Base-by-base conservation (phyloP, 2,329 filamentous ascomycete species). In the Microascus cirrosus region DNA sequence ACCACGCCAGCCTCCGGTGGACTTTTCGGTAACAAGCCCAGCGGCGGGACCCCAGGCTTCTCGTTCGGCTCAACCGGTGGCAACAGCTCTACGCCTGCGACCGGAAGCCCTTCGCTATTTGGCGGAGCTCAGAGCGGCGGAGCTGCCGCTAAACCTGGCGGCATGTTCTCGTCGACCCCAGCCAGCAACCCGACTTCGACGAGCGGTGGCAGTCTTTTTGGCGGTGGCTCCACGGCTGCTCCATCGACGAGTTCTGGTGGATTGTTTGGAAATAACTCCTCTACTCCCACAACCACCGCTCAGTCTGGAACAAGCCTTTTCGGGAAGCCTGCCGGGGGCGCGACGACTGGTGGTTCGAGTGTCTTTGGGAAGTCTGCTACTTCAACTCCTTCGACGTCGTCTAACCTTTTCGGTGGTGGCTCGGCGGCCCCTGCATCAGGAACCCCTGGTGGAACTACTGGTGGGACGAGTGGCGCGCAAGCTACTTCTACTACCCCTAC, bases 61-160 rank as follows among this genome's bases (percentile, higher is more conserved):
- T 71, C 72, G 11, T 80, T 80, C 60, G 71, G 71, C 34, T 64
- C 25, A 65, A 64, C 48, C 61, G 62, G 36, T 60, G 63, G 80
- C 39, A 79, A 45, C 8, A 45, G 15, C 15, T 18, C 39, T n/a
- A 3, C 80, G 18, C 79, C 79, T 24, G 80, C 80, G 39, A 74
- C 76, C n/a, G 63, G 66, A 13, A 35, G 58, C 63, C 15, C 65
- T 65, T 55, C 63, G 28, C 53, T 65, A 6, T 66, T 65, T 55
- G 62, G 63, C 15, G 57, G 42, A 58, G 36, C 58, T 35, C 50
- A 52, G 35, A 15, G 42, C 13, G 55, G 28, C 22, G 58, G 61
- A 32, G 51, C 63, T n/a, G 55, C 54, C 22, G 54, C 56, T 22
- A 60, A 60, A 22, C 53, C 64, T 15, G 62, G 63, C 25, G 61